Conservation (phyloP, 192 early-diverging fungal genomes). For the Linnemannia elongata region DNA sequence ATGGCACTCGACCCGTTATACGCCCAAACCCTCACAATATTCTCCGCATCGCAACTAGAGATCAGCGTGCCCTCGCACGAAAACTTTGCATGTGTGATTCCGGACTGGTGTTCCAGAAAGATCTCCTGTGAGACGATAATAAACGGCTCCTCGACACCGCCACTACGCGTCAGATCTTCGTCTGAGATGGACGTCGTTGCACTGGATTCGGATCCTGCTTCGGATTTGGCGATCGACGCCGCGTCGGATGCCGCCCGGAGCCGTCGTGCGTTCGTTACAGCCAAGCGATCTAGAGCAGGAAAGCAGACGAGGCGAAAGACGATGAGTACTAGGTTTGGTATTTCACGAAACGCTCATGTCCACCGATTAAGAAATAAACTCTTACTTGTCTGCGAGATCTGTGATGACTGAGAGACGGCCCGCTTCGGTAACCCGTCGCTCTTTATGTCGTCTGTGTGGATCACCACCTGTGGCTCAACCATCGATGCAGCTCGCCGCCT, state of each 20-base stretch:
- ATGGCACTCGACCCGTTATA: constrained; percentile 53
- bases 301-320: neutral
- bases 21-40: constrained; percentile 64
- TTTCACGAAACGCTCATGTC: no score
- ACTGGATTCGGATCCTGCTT: constrained; percentile 36
- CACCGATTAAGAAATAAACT: neutral
- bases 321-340: neutral
- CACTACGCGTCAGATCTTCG: constrained; percentile 21
- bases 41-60: constrained; percentile 74
- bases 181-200: constrained; percentile 23
- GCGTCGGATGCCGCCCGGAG: constrained; percentile 50
- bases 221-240: constrained; percentile 41
- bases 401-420: constrained; percentile 33
- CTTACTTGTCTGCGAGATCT: constrained; percentile 48
- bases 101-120: constrained; percentile 71
- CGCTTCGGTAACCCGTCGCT: constrained; percentile 22
- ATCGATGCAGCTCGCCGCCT: constrained; percentile 50
- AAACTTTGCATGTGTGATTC: constrained; percentile 68
- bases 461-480: constrained; percentile 42
- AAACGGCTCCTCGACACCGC: constrained; percentile 37
- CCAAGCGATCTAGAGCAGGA: constrained; percentile 30
- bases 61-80: constrained; percentile 70
- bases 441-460: constrained; percentile 34
- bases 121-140: constrained; percentile 63
- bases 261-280: constrained; percentile 37